phyloP scores from a whole-genome alignment of 176 grass and related monocot genomes.

The Stipa capillata region DNA sequence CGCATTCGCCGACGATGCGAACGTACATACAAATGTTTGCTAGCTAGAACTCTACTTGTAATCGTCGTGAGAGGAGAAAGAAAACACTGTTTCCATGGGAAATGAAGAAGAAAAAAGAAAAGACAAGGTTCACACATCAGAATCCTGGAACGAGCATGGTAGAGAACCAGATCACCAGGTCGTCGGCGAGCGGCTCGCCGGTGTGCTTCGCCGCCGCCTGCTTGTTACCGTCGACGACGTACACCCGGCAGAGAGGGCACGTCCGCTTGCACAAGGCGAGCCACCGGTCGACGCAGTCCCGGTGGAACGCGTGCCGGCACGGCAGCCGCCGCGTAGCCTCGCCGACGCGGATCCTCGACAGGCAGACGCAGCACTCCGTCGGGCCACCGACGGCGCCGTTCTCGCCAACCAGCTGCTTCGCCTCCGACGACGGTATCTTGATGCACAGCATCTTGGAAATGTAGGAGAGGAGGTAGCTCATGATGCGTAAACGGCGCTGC shows the following conservation, averaged over 20 bases:
- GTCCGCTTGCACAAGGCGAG: constrained; percentile 48
- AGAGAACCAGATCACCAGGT: constrained; percentile 73
- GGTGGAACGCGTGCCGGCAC: constrained; percentile 58
- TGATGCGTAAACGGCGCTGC: constrained; percentile 19
- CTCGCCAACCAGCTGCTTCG: background rate
- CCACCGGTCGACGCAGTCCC: constrained; percentile 62
- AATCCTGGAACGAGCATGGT: constrained; percentile 69
- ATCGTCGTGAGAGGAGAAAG: background rate
- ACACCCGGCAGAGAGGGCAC: constrained; percentile 64
- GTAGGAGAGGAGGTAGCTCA: constrained; percentile 49
- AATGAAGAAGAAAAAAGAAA: background rate
- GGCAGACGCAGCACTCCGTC: constrained; percentile 60
- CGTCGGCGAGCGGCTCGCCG: constrained; percentile 26
- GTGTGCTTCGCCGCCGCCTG: background rate
- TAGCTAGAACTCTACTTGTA: background rate
- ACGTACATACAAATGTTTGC: background rate
- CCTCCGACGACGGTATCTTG: constrained; percentile 17
- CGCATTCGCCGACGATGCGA: background rate
- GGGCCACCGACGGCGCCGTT: background rate
- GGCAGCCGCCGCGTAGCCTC: constrained; percentile 50
- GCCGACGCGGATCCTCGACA: constrained; percentile 25
- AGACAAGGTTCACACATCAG: background rate
- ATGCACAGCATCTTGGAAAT: constrained; percentile 47
- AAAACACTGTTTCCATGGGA: background rate
- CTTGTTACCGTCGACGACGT: constrained; percentile 21